phyloP scores from a whole-genome alignment of 108 stramenopile species.

The Cyclotella distinguenda region DNA sequence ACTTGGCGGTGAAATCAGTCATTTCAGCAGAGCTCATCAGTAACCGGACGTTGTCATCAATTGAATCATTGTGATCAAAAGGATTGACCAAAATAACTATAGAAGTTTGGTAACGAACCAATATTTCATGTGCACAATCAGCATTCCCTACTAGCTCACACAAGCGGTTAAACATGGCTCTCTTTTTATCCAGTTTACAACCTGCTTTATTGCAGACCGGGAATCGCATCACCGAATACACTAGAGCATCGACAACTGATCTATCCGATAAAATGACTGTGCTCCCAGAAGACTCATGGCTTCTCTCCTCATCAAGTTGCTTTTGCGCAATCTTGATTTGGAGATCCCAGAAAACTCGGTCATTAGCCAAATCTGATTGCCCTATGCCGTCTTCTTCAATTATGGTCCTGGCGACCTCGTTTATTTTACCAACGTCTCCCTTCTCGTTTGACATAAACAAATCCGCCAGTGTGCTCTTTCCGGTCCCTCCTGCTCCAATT shows the following conservation, averaged over 20 bases:
- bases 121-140: not conserved
- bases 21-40: not conserved
- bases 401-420: slow-evolving; percentile 1
- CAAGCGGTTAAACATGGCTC: not conserved
- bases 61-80: not conserved
- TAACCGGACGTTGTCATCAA: slow-evolving; percentile 1
- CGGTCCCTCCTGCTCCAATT: slow-evolving; percentile 7
- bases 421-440: slow-evolving; percentile 1
- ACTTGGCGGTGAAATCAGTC: not conserved
- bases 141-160: not conserved
- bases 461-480: slow-evolving; percentile 3
- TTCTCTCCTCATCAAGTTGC: not conserved
- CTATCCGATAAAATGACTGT: not conserved
- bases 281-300: no score
- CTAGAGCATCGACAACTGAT: slow-evolving; percentile 9
- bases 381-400: slow-evolving; percentile 1
- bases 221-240: not conserved
- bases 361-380: slow-evolving; percentile 1
- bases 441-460: not conserved
- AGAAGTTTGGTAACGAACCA: not conserved
- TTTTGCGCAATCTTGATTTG: slow-evolving; percentile 5
- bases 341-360: not conserved
- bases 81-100: not conserved
- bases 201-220: not conserved
- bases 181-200: not conserved